Evolutionary conservation across 163 green algal genomes (phyloP).

Genomic region (Coccomyxa subellipsoidea): DNA sequence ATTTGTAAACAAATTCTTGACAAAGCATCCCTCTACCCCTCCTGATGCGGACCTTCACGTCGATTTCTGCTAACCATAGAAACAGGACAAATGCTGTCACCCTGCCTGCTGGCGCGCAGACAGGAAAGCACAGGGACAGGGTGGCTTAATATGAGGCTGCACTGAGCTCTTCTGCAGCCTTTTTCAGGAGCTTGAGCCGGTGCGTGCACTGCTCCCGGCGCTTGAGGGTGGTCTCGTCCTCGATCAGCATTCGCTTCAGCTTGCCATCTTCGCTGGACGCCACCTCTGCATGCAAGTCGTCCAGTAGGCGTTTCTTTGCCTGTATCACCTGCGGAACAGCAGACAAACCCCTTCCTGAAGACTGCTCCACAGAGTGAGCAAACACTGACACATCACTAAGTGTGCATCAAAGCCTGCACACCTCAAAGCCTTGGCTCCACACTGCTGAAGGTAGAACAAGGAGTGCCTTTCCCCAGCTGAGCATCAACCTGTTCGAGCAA

Average conservation of each 20-base stretch:
- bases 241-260: constrained; percentile 76
- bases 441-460: no score
- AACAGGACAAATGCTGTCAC: not conserved
- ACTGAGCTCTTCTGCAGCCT: constrained; percentile 37
- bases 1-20: no score
- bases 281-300: constrained; percentile 69
- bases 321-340: constrained; percentile 48
- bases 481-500: not conserved
- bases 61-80: not conserved
- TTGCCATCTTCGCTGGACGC: constrained; percentile 68
- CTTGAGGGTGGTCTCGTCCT: constrained; percentile 78
- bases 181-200: constrained; percentile 54
- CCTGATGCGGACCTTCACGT: no score
- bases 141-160: not conserved
- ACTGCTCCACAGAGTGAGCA: not conserved
- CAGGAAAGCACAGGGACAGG: not conserved
- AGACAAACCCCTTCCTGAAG: not conserved
- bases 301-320: constrained; percentile 75
- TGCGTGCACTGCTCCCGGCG: constrained; percentile 48
- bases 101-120: not conserved
- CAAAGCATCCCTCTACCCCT: no score
- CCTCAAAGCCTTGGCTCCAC: no score
- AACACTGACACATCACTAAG: not conserved
- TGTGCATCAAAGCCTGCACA: no score
- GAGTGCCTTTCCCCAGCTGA: no score